A percentile compares a stretch with the other conserved stretches of the same genome.
Evolutionary conservation across 1,284 basidiomycete genomes (phyloP).

Genomic region (Pseudozyma tsukubaensis): DNA sequence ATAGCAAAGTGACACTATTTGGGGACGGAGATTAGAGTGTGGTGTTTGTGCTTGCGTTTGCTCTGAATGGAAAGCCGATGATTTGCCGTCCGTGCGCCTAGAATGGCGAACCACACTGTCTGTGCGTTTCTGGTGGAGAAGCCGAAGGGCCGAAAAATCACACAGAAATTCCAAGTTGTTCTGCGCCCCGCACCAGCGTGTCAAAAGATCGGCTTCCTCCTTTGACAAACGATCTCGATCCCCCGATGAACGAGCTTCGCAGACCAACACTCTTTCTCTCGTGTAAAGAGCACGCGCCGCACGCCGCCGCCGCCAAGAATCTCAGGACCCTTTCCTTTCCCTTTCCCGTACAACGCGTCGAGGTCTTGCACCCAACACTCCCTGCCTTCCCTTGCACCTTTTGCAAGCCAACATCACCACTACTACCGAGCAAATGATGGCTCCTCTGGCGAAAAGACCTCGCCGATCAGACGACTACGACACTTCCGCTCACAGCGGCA

Average conservation of each 20-base stretch:
- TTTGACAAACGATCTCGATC: too few species aligned
- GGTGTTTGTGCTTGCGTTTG: background rate
- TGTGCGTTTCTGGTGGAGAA: conserved; percentile 3
- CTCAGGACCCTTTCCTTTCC: background rate
- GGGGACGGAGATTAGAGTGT: conserved; percentile 2
- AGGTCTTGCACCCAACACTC: too few species aligned
- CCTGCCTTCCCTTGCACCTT: too few species aligned
- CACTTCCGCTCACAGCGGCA: background rate
- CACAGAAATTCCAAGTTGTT: too few species aligned
- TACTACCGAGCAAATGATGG: conserved; percentile 3
- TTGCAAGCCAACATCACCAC: background rate
- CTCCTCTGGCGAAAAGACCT: conserved; percentile 26
- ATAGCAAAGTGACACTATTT: background rate
- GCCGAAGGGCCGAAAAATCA: too few species aligned
- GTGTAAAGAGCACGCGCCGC: too few species aligned
- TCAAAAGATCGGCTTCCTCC: too few species aligned
- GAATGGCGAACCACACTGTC: background rate
- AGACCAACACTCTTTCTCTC: too few species aligned
- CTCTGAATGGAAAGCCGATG: conserved; percentile 13
- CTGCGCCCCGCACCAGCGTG: too few species aligned
- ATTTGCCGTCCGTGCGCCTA: conserved; percentile 3
- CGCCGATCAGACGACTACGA: conserved; percentile 28
- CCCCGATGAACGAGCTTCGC: too few species aligned
- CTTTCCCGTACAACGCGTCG: background rate
- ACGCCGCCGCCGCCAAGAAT: too few species aligned